Evolutionary conservation across 2,329 filamentous ascomycete species (phyloP).

Genomic region (Sclerotinia spermophila): DNA sequence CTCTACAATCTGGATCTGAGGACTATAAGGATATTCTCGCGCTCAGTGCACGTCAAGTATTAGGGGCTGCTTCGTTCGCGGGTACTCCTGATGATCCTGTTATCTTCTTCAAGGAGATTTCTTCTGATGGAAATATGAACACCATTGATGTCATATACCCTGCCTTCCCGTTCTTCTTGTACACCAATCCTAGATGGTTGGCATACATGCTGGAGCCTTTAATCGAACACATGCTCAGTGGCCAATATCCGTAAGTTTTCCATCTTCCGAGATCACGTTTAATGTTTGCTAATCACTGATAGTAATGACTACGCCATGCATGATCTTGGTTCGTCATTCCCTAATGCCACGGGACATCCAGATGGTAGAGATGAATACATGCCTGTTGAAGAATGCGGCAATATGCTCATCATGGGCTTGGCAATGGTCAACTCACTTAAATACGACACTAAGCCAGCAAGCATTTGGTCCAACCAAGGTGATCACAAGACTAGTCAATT

Average conservation of each 20-base stretch:
- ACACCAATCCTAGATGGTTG: constrained; percentile 78
- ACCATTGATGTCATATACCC: constrained; percentile 88
- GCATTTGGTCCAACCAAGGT: constrained; percentile 52
- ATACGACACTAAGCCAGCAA: constrained; percentile 57
- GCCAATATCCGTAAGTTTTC: constrained; percentile 62
- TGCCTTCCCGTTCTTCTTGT: constrained; percentile 80
- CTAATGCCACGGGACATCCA: constrained; percentile 70
- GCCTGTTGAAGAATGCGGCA: constrained; percentile 64
- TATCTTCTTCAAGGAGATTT: constrained; percentile 81
- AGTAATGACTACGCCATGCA: constrained; percentile 76
- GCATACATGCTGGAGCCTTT: constrained; percentile 76
- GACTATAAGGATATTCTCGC: constrained; percentile 76
- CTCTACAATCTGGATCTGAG: constrained; percentile 67
- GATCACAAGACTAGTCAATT: constrained; percentile 28
- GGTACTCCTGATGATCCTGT: constrained; percentile 68
- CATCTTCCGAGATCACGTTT: neutral
- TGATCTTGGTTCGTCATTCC: constrained; percentile 68
- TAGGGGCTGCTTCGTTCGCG: constrained; percentile 74
- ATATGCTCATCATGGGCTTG: constrained; percentile 69
- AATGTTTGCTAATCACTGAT: neutral
- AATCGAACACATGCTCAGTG: constrained; percentile 76
- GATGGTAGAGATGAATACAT: constrained; percentile 63
- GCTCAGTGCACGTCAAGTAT: constrained; percentile 72
- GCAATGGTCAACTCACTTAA: constrained; percentile 71
- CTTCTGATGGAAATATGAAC: constrained; percentile 79